A percentile compares a stretch with the other conserved stretches of the same genome.
Conservation (phyloP, 192 early-diverging fungal species). For the Mortierella hygrophila region DNA sequence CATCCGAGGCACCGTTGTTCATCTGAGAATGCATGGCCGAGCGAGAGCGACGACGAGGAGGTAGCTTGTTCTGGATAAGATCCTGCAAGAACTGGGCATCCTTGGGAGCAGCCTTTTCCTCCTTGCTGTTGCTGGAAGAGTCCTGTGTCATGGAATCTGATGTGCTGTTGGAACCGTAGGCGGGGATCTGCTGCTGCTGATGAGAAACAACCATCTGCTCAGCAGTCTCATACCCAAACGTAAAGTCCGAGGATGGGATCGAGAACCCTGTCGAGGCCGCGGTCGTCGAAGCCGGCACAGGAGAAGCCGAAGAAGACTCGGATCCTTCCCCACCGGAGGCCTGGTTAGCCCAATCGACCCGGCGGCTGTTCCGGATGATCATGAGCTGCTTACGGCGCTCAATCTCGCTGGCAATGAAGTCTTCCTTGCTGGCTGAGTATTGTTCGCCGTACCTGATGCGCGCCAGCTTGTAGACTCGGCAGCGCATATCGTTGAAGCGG, state of each 20-base stretch:
- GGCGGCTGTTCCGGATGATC: conserved; percentile 45
- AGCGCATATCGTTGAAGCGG: conserved; percentile 76
- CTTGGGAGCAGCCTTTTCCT: conserved; percentile 10
- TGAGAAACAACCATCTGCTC: not conserved
- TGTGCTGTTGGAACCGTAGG: not conserved
- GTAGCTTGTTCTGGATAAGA: conserved; percentile 17
- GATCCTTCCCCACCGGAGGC: not conserved
- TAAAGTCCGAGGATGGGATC: conserved; percentile 14
- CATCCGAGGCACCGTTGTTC: not conserved
- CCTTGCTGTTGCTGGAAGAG: not conserved
- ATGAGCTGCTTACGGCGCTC: conserved; percentile 57
- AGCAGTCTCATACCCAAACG: conserved; percentile 13
- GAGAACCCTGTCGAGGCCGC: not conserved
- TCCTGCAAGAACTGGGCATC: conserved; percentile 36
- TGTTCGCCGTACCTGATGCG: conserved; percentile 68
- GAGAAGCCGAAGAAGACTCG: conserved; percentile 7
- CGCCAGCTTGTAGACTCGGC: conserved; percentile 78
- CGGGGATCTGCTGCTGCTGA: conserved; percentile 14
- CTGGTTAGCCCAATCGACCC: conserved; percentile 35
- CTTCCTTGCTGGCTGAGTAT: conserved; percentile 69
- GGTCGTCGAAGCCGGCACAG: not conserved
- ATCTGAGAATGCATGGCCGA: conserved; percentile 22
- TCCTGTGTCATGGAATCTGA: not conserved
- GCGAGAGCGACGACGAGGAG: conserved; percentile 51
- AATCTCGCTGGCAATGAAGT: conserved; percentile 78